Evolutionary conservation across 1,139 yeast species (phyloP).

Genomic region (Pichia sp.): DNA sequence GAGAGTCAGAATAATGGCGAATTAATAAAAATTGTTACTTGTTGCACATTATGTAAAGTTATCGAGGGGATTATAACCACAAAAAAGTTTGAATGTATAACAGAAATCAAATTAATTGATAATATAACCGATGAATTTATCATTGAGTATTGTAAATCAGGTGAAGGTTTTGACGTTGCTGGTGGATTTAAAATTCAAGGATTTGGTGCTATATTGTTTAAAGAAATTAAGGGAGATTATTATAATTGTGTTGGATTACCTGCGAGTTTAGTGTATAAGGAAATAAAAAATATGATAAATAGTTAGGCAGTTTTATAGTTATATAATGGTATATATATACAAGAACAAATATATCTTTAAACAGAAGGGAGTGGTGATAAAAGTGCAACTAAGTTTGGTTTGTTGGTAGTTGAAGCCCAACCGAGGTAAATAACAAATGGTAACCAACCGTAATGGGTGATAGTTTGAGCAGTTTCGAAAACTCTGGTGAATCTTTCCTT

Average conservation of each 20-base stretch:
- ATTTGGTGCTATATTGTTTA: conserved; percentile 57
- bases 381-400: conserved; percentile 67
- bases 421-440: conserved; percentile 92
- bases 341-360: conserved; percentile 12
- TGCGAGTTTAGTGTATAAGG: conserved; percentile 45
- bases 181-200: conserved; percentile 92
- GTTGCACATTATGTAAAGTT: conserved; percentile 16
- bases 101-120: conserved; percentile 43
- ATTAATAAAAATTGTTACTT: conserved; percentile 29
- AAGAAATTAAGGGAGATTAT: conserved; percentile 67
- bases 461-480: conserved; percentile 75
- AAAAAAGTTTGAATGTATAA: conserved; percentile 33
- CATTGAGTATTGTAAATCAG: conserved; percentile 54
- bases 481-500: conserved; percentile 85
- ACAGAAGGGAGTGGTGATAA: conserved; percentile 31
- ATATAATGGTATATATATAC: background rate
- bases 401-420: conserved; percentile 79
- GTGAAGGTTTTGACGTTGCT: conserved; percentile 78
- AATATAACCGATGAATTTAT: conserved; percentile 47
- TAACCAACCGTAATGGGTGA: conserved; percentile 94
- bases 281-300: conserved; percentile 15
- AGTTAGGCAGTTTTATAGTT: background rate
- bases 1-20: conserved; percentile 34
- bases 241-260: conserved; percentile 91
- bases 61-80: conserved; percentile 1